Conservation (phyloP, 2,329 filamentous ascomycete species). For the Penicillium sp. region DNA sequence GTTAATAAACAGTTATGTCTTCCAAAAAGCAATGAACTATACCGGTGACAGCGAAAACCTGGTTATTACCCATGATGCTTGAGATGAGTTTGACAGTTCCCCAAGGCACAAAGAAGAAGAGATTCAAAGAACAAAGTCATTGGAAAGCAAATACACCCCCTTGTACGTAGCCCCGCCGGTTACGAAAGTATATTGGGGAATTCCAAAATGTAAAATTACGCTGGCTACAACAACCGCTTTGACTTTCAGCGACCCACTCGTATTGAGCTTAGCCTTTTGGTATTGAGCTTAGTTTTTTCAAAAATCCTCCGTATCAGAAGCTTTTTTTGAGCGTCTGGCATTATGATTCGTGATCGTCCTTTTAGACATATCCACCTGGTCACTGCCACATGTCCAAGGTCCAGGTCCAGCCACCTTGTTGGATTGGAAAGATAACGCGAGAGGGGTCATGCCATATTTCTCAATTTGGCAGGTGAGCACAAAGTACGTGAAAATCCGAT, state of each 20-base stretch:
- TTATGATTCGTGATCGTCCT: not conserved
- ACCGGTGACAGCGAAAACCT: slow-evolving; percentile 22
- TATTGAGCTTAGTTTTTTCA: not conserved
- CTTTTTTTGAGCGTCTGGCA: not conserved
- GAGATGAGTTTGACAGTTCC: not conserved
- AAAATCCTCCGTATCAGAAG: not conserved
- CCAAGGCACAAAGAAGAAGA: not conserved
- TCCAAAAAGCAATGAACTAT: not conserved
- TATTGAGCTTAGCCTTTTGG: not conserved
- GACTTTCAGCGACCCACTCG: not conserved
- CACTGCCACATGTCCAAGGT: not conserved
- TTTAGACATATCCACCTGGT: no score
- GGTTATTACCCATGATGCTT: slow-evolving; percentile 17
- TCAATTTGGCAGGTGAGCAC: not conserved
- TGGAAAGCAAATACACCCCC: not conserved
- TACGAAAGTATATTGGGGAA: not conserved
- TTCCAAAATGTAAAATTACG: not conserved
- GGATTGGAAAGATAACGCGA: not conserved
- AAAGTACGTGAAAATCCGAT: not conserved
- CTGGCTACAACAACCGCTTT: not conserved
- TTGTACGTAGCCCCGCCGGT: not conserved
- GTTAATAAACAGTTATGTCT: not conserved
- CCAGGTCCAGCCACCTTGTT: not conserved
- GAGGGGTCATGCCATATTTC: not conserved
- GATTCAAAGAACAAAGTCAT: not conserved